Evolutionary conservation across 1,284 basidiomycete genomes (phyloP).

Genomic region (Apiotrichum brassicae): DNA sequence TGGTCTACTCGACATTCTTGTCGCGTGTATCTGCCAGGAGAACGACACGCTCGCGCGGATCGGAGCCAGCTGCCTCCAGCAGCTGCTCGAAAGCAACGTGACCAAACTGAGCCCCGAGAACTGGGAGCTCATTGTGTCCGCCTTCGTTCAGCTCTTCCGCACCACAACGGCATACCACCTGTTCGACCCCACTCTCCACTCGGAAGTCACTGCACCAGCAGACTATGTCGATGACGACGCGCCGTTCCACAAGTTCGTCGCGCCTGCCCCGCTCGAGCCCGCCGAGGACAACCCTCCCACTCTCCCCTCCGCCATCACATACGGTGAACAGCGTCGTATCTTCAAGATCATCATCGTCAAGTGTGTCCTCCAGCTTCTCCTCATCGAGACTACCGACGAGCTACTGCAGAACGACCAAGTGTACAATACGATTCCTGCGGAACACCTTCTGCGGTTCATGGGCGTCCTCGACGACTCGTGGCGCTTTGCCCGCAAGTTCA

Average conservation of each 20-base stretch:
- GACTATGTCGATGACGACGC: conserved; percentile 52
- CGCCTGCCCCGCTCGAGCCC: conserved; percentile 40
- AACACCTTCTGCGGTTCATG: conserved; percentile 87
- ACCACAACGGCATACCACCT: conserved; percentile 97
- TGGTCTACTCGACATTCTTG: conserved; percentile 83
- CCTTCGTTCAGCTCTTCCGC: conserved; percentile 91
- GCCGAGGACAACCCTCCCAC: conserved; percentile 25
- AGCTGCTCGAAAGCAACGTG: conserved; percentile 90
- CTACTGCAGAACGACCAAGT: conserved; percentile 86
- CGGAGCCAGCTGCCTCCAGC: conserved; percentile 95
- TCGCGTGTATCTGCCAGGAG: conserved; percentile 98
- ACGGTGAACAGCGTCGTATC: conserved; percentile 68
- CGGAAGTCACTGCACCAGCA: conserved; percentile 63
- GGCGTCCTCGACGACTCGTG: conserved; percentile 93
- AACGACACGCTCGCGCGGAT: conserved; percentile 97
- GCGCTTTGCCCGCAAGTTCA: conserved; percentile 94
- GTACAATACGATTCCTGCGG: conserved; percentile 88
- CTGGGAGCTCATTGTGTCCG: conserved; percentile 89
- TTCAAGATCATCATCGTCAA: conserved; percentile 99
- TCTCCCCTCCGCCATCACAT: conserved; percentile 31
- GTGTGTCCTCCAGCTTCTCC: conserved; percentile 92
- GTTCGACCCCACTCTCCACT: conserved; percentile 80
- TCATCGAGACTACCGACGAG: conserved; percentile 97
- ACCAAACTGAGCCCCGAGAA: conserved; percentile 73
- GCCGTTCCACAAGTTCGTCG: conserved; percentile 45